Percentiles rank a stretch among this genome's conserved stretches.
Conservation (phyloP, 2,329 filamentous ascomycete species). For the Claviceps sp. region DNA sequence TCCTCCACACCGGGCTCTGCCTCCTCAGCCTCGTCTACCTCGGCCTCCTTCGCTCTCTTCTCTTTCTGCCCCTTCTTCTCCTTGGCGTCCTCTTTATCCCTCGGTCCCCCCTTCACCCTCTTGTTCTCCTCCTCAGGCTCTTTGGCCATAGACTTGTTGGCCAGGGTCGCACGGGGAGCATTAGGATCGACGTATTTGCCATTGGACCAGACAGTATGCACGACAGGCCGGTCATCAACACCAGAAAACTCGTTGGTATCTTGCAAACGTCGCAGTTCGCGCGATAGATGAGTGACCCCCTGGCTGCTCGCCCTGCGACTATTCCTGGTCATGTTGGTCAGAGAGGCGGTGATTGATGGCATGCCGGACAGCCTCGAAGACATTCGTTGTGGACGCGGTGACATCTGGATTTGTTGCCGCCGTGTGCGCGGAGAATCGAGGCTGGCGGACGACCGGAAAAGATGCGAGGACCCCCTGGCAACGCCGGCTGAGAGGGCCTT, state of each 20-base stretch:
- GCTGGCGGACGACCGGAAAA: constrained; percentile 28
- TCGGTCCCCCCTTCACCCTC: background rate
- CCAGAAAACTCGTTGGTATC: constrained; percentile 50
- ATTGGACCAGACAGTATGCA: constrained; percentile 50
- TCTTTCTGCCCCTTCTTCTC: background rate
- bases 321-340: constrained; percentile 47
- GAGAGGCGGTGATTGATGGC: constrained; percentile 32
- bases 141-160: constrained; percentile 21
- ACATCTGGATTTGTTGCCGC: constrained; percentile 19
- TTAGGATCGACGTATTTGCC: constrained; percentile 44
- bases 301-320: constrained; percentile 40
- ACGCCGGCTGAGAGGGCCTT: constrained; percentile 13
- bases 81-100: background rate
- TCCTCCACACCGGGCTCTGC: constrained; percentile 8
- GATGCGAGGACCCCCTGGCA: constrained; percentile 28
- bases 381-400: constrained; percentile 23
- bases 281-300: constrained; percentile 31
- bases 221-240: constrained; percentile 43
- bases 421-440: constrained; percentile 21
- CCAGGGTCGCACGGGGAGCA: constrained; percentile 23
- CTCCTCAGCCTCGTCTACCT: background rate
- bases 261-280: constrained; percentile 46
- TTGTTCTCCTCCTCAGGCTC: constrained; percentile 1
- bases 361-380: constrained; percentile 25
- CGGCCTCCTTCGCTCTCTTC: background rate